Evolutionary conservation across 1,139 yeast genomes (phyloP), one percentile per base, ranked within the genome.

Genomic region (Dujonia santamariae): DNA sequence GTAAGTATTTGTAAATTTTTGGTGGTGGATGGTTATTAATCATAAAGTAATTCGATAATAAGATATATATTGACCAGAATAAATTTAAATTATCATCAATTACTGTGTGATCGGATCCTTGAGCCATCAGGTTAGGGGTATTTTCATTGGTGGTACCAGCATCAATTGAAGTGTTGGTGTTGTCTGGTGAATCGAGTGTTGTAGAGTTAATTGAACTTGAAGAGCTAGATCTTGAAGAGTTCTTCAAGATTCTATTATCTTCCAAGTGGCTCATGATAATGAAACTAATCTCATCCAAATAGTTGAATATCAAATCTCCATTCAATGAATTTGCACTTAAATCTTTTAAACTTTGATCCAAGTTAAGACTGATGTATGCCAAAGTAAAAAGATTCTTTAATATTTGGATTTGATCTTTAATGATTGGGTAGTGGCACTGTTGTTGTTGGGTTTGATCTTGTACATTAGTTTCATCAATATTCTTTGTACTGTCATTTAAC

Each of bases 21-120:
- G 74, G 72, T 3, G 72, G 70, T 2, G 53, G 53, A 34, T 54
- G 48, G 40, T 58, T 56, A 34, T 45, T 48, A 14, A 50, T 42
- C 37, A 55, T 53, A 22, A 63, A 54, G 40, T 64, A 65, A 20
- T 57, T 59, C 6, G 75, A 67, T 15, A 70, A 49, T 14, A 69
- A 40, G 4, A 63, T 54, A 44, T 69, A 70, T 18, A 70, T 67
- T 37, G 63, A 58, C 75, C 75, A 71, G 41, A 69, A 67, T 37
- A 68, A 55, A 13, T 52, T 42, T 37, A 56, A 41, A 36, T 59
- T 53, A 11, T 30, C 35, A n/a, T 35, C 33, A 12, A 31, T 31
- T 12, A 28, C 12, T 3, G 26, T 7, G 17, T 19, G 7, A 19
- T 28, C 18, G 19, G 13, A 17, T 9, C 12, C 15, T 13, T 27